Base-by-base conservation (phyloP, 2,329 filamentous ascomycete species). In the Verticillium klebahnii region DNA sequence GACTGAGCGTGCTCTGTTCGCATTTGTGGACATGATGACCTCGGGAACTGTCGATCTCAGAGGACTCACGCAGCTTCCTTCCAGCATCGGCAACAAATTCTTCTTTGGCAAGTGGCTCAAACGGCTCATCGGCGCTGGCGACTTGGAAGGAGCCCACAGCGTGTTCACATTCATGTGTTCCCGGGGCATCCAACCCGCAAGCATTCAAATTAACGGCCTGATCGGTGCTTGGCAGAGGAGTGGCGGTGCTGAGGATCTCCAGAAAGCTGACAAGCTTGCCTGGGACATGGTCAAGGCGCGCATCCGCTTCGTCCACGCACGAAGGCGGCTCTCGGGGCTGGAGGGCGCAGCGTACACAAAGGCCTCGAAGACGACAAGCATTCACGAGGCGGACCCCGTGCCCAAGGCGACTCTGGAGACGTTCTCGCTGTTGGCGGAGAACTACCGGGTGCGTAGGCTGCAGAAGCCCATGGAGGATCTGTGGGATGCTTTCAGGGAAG, bases 81-180 rank as follows among this genome's bases (percentile, higher is more conserved):
- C 78, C 1, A 74, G 78, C 9, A 74, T 86, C 45, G 79, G 78
- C 58, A 95, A 96, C 73, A 88, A 89, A 65, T 94, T 92, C 74
- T 91, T 97, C 74, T 90, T 93, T 67, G 90, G 89, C 37, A 93
- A 92, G 69, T 97, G 93, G 93, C 83, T 96, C 70, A 94, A 94
- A 74, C 87, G 90, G 58, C 84, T 96, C 9, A 90, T 96, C 61
- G 89, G 88, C 17, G 85, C 88, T 62, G 87, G 87, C 2, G 85
- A 92, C 66, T 76, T 91, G 15, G 84, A 90, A 61, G 89, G 89
- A 2, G 91, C 92, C 3, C 81, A 85, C 59, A 85, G 86, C 63
- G 91, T 96, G 9, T 79, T 95, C 32, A 83, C 89, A 15, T 82
- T 93, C 65, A 94, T 96, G 89, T 86, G 88, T 67, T 80, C 84